These are phyloP conservation scores for Hibiscus mutabilis DNA, from an alignment of 345 rosid genomes.

Conservation along the genomic window DNA sequence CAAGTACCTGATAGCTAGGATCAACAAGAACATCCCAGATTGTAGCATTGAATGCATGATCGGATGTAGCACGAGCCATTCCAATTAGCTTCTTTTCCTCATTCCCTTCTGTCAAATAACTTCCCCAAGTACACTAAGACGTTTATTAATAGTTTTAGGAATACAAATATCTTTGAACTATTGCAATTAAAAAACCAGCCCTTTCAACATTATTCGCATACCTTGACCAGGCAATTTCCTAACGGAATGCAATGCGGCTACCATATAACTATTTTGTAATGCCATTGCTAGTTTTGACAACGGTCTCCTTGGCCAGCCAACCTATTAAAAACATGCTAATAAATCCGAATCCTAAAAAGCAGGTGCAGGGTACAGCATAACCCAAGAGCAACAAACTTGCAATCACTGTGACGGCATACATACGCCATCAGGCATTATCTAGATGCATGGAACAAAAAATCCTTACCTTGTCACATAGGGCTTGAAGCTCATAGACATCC, in stretches of 20 bases:
- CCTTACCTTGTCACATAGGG: conserved; percentile 79
- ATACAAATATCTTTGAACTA: conserved; percentile 6
- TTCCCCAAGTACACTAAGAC: conserved; percentile 91
- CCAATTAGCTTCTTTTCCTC: conserved; percentile 72
- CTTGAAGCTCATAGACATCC: conserved; percentile 87
- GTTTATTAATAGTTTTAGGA: conserved; percentile 56
- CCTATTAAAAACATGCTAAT: conserved; percentile 33
- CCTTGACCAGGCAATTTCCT: conserved; percentile 56
- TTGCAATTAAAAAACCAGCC: background rate
- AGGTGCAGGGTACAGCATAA: background rate
- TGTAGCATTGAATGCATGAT: conserved; percentile 96
- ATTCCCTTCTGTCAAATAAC: conserved; percentile 86
- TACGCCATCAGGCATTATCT: background rate
- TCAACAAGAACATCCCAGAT: conserved; percentile 99
- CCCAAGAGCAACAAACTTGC: background rate
- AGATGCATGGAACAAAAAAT: background rate
- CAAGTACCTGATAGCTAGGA: conserved; percentile 81
- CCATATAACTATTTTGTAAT: conserved; percentile 91
- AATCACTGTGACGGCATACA: background rate
- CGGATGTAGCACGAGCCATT: conserved; percentile 96
- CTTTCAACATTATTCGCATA: conserved; percentile 21
- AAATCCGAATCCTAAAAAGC: background rate
- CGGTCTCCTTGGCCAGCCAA: conserved; percentile 97
- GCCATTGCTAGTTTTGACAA: conserved; percentile 77
- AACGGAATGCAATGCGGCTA: conserved; percentile 76